Evolutionary conservation across 2,329 filamentous ascomycete genomes (phyloP).

Genomic region (Chaetoscypha palmicola): DNA sequence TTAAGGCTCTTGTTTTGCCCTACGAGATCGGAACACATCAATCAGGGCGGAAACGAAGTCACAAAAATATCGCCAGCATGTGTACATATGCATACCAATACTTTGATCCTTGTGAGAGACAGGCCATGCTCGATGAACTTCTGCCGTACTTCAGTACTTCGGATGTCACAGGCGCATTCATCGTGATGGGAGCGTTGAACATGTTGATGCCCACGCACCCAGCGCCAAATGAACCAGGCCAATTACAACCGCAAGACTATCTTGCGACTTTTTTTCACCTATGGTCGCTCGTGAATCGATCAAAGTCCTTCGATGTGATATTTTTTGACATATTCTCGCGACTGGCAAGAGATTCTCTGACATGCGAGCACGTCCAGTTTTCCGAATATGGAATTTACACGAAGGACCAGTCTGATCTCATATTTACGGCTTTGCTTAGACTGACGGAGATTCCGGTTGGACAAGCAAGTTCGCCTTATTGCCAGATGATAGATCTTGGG

Average conservation of each 20-base stretch:
- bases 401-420: constrained; percentile 79
- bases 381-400: constrained; percentile 86
- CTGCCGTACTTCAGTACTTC: constrained; percentile 88
- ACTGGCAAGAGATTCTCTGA: constrained; percentile 74
- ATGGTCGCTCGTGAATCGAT: constrained; percentile 89
- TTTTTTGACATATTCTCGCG: constrained; percentile 88
- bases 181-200: constrained; percentile 83
- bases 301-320: constrained; percentile 76
- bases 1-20: constrained; percentile 85
- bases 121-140: constrained; percentile 72
- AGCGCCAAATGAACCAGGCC: constrained; percentile 60
- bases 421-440: constrained; percentile 86
- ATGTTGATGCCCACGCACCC: constrained; percentile 80
- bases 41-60: constrained; percentile 45
- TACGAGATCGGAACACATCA: constrained; percentile 68
- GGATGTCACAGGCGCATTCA: constrained; percentile 84
- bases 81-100: constrained; percentile 87
- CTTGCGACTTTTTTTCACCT: constrained; percentile 93
- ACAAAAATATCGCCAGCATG: constrained; percentile 72
- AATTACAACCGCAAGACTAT: constrained; percentile 82
- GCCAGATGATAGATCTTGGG: constrained; percentile 68
- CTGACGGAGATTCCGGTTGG: constrained; percentile 94
- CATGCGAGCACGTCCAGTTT: constrained; percentile 69
- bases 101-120: constrained; percentile 82
- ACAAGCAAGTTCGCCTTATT: constrained; percentile 90